These are phyloP conservation scores for Aaosphaeria arxii DNA, from an alignment of 2,329 filamentous ascomycete species.

Conservation along the genomic window DNA sequence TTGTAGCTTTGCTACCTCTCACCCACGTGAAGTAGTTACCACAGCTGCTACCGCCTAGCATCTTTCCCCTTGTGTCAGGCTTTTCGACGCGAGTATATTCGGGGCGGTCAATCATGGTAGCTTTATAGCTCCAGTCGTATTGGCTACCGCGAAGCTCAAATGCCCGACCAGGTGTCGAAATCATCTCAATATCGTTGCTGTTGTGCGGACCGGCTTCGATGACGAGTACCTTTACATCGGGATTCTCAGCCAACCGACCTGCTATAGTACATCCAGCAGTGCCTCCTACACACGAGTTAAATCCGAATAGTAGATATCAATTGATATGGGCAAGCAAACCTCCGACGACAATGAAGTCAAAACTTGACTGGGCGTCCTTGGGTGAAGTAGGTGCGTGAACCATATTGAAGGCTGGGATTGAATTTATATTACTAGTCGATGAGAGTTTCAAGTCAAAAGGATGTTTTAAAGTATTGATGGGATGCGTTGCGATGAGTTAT, in stretches of 20 bases:
- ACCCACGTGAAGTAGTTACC: conserved; percentile 66
- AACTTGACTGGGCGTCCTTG: too few species aligned
- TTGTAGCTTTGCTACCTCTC: conserved; percentile 56
- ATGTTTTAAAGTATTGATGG: too few species aligned
- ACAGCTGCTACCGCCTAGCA: conserved; percentile 56
- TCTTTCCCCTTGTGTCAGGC: conserved; percentile 60
- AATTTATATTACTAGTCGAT: too few species aligned
- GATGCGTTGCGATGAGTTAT: too few species aligned
- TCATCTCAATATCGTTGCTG: conserved; percentile 17
- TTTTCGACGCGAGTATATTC: conserved; percentile 63
- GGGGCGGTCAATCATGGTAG: conserved; percentile 56
- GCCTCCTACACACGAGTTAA: conserved; percentile 2
- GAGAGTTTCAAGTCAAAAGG: too few species aligned
- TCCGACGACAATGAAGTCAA: too few species aligned
- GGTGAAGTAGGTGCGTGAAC: too few species aligned
- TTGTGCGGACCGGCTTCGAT: conserved; percentile 12
- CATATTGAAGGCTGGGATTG: too few species aligned
- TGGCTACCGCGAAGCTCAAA: conserved; percentile 55
- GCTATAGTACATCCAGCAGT: conserved; percentile 15
- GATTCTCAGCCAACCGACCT: conserved; percentile 15
- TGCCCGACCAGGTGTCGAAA: conserved; percentile 53
- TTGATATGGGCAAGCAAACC: too few species aligned
- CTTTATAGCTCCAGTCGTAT: conserved; percentile 62
- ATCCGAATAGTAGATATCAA: too few species aligned
- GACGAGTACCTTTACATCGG: conserved; percentile 13